Percentiles rank a stretch among this genome's conserved stretches.
Evolutionary conservation across 2,329 filamentous ascomycete species (phyloP).

Genomic region (Penicillium sp.): DNA sequence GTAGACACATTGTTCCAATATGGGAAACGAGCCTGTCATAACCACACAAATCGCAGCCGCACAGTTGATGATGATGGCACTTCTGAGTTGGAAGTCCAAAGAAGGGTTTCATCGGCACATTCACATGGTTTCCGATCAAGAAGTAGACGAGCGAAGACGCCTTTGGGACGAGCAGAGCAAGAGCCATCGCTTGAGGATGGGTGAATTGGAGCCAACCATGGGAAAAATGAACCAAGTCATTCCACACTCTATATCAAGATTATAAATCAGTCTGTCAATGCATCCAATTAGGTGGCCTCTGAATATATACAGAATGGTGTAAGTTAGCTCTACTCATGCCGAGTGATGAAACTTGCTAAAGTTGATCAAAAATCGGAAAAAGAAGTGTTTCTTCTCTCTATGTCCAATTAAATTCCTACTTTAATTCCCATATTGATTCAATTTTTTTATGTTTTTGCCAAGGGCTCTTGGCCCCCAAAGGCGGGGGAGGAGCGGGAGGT

Average conservation of each 20-base stretch:
- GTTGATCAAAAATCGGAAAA: not conserved
- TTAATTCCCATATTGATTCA: not conserved
- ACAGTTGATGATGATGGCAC: too few species aligned
- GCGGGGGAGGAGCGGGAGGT: constrained; percentile 1
- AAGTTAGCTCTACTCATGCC: too few species aligned
- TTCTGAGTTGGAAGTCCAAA: too few species aligned
- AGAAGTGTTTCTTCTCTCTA: not conserved
- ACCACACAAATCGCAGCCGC: not conserved
- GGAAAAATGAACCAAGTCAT: too few species aligned
- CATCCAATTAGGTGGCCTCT: not conserved
- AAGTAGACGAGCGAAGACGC: constrained; percentile 8
- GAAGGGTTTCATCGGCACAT: too few species aligned
- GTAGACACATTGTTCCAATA: not conserved
- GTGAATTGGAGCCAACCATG: too few species aligned
- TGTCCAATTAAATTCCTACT: not conserved
- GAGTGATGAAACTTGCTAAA: not conserved
- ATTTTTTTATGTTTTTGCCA: not conserved
- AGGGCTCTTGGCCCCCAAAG: constrained; percentile 1
- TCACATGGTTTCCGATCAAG: too few species aligned
- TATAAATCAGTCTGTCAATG: not conserved
- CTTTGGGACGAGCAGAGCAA: not conserved
- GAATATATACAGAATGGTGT: not conserved
- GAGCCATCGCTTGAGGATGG: too few species aligned
- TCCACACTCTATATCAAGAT: too few species aligned
- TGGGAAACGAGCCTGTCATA: not conserved